Evolutionary conservation across 371 early-diverging fungal genomes (phyloP).

Genomic region (Nematocida parisii): DNA sequence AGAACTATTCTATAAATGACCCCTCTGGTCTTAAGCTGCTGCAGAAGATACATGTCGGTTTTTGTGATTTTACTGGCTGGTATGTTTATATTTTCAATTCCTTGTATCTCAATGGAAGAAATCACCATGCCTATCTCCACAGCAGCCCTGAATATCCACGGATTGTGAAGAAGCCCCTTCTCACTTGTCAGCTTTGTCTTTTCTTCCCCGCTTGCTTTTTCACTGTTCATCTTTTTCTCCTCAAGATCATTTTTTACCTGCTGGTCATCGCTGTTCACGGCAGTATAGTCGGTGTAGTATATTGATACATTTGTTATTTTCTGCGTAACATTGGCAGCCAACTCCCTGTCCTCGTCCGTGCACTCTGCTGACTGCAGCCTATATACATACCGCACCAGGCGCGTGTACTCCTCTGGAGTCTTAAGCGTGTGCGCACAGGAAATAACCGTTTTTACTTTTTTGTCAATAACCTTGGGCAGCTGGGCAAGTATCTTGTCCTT

Average conservation of each 20-base stretch:
- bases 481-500: conserved; percentile 33
- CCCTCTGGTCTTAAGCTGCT: conserved; percentile 8
- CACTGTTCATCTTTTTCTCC: neutral
- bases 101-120: conserved; percentile 7
- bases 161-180: conserved; percentile 24
- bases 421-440: conserved; percentile 31
- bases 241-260: neutral
- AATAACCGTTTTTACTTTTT: neutral
- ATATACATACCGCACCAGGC: conserved; percentile 18
- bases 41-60: conserved; percentile 24
- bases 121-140: conserved; percentile 42
- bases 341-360: conserved; percentile 39
- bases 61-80: conserved; percentile 5
- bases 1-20: conserved; percentile 3
- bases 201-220: neutral
- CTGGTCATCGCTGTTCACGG: conserved; percentile 5
- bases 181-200: neutral
- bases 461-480: neutral
- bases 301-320: neutral
- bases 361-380: conserved; percentile 5
- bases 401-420: conserved; percentile 25
- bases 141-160: conserved; percentile 39
- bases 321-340: conserved; percentile 32
- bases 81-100: neutral
- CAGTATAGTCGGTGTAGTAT: conserved; percentile 8